Percentiles rank a stretch among this genome's conserved stretches.
Evolutionary conservation across 1,284 basidiomycete genomes (phyloP).

Genomic region (Hortiboletus rubellus): DNA sequence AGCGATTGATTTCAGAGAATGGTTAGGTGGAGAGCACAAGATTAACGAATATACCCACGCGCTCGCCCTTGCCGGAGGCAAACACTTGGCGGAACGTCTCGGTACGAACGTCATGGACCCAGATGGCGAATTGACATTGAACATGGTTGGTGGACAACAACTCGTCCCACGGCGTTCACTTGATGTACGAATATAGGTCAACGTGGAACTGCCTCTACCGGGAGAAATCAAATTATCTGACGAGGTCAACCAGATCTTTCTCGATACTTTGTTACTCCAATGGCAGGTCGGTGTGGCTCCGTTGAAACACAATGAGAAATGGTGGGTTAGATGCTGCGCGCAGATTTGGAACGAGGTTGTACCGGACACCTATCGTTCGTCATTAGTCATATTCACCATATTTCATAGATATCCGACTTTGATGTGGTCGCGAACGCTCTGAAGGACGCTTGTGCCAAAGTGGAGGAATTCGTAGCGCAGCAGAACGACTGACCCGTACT

Average conservation of each 20-base stretch:
- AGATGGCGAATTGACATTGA: slow-evolving; percentile 62
- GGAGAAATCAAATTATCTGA: slow-evolving; percentile 31
- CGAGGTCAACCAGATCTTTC: slow-evolving; percentile 38
- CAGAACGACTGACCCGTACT: slow-evolving; percentile 2
- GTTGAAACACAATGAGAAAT: slow-evolving; percentile 59
- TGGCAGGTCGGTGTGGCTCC: slow-evolving; percentile 38
- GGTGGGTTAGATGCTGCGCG: slow-evolving; percentile 71
- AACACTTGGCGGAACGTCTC: slow-evolving; percentile 60
- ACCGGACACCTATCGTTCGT: neutral
- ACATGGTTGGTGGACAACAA: slow-evolving; percentile 59
- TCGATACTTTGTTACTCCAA: slow-evolving; percentile 40
- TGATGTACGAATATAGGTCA: slow-evolving; percentile 35
- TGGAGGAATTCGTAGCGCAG: slow-evolving; percentile 10
- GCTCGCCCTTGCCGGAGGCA: slow-evolving; percentile 74
- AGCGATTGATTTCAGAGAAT: slow-evolving; percentile 78
- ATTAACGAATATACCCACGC: slow-evolving; percentile 77
- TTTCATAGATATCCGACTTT: slow-evolving; percentile 34
- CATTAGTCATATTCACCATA: neutral
- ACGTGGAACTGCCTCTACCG: slow-evolving; percentile 57
- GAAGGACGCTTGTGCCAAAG: slow-evolving; percentile 25
- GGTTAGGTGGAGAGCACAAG: slow-evolving; percentile 80
- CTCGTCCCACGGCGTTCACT: neutral
- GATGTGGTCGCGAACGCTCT: slow-evolving; percentile 31
- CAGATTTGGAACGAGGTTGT: slow-evolving; percentile 77
- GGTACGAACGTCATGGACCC: slow-evolving; percentile 67